These are phyloP conservation scores for Globisporangium polare DNA, from an alignment of 352 stramenopile species.

Conservation along the genomic window DNA sequence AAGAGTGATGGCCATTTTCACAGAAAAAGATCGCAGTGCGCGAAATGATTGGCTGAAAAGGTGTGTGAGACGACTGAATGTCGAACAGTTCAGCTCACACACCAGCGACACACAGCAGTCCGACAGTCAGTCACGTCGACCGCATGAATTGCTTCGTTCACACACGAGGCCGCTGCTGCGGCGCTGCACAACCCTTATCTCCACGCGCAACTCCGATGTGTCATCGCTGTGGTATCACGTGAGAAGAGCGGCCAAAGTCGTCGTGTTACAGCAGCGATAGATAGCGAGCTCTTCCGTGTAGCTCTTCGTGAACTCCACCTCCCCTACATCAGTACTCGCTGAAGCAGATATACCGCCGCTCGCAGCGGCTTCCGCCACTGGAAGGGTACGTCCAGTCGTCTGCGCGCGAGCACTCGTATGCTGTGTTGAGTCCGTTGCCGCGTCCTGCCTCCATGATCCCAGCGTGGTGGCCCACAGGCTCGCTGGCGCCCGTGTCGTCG, in stretches of 20 bases:
- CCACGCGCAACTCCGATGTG: no score
- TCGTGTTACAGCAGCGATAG: no score
- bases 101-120: no score
- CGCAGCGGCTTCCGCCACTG: background rate
- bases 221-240: no score
- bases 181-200: no score
- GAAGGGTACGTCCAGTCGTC: constrained; percentile 1
- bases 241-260: no score
- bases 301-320: background rate
- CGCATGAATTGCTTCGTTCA: no score
- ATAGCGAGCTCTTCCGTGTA: constrained; percentile 9
- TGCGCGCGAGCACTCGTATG: constrained; percentile 14
- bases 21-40: background rate
- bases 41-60: constrained; percentile 5
- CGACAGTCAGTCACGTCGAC: no score
- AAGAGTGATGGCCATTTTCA: constrained; percentile 11
- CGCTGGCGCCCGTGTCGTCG: constrained; percentile 4
- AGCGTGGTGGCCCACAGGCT: background rate
- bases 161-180: no score
- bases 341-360: constrained; percentile 13
- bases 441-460: constrained; percentile 9
- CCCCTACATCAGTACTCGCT: constrained; percentile 13
- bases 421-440: background rate
- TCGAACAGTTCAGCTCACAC: no score
- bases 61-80: background rate